phyloP scores from a whole-genome alignment of 2,329 filamentous ascomycete genomes.

The Ceratocystis ficicola region DNA sequence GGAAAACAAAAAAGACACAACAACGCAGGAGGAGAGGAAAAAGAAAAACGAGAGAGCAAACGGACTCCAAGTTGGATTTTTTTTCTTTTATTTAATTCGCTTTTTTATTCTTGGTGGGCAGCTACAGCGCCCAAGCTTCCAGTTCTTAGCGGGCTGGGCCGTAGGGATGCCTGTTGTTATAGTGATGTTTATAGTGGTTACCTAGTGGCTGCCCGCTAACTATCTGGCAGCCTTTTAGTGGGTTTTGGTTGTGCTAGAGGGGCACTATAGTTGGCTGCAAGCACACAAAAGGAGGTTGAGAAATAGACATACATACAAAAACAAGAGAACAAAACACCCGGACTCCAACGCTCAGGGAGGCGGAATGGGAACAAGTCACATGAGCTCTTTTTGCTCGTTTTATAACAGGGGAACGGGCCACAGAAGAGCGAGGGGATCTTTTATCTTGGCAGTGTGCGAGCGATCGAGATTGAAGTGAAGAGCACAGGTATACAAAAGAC shows the following conservation, averaged over 20 bases:
- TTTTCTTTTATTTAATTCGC: constrained; percentile 1
- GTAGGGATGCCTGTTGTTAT: background rate
- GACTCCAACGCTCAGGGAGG: background rate
- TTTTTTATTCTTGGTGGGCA: background rate
- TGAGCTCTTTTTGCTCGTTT: constrained; percentile 1
- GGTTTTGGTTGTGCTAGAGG: background rate
- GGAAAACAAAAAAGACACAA: constrained; percentile 6
- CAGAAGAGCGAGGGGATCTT: background rate
- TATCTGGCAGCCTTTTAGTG: background rate
- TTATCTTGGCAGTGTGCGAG: too few relatives aligned
- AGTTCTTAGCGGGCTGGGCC: background rate
- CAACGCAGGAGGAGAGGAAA: constrained; percentile 10
- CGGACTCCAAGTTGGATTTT: constrained; percentile 4
- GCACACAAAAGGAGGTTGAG: background rate
- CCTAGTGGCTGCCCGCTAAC: too few relatives aligned
- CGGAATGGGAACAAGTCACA: background rate
- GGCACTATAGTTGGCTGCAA: background rate
- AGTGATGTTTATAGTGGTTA: background rate
- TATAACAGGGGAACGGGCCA: background rate
- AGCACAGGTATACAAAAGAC: too few relatives aligned
- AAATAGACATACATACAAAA: background rate
- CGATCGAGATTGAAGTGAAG: too few relatives aligned
- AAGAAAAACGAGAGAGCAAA: constrained; percentile 15
- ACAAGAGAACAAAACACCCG: constrained; percentile 3
- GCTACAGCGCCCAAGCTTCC: background rate